Base-by-base conservation (phyloP, 257 asterid genomes). In the Perilla frutescens region DNA sequence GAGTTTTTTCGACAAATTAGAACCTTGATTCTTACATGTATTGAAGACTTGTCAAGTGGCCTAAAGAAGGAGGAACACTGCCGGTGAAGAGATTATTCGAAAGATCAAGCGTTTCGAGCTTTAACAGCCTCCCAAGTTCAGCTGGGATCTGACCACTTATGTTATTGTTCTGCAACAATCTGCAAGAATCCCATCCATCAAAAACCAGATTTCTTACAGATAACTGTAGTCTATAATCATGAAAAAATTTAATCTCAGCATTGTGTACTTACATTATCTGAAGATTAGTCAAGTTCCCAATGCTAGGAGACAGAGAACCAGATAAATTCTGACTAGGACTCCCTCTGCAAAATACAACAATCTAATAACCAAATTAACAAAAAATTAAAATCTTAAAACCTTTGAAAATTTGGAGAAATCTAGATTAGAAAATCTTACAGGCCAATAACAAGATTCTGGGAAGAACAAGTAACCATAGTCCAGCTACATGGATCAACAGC, bases 401-500 rank as follows among this genome's bases (percentile, higher is more conserved):
- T 61, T 44, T 12, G 8, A 62, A 11, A 26, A 48, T 8, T 47
- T 68, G 29, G 48, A 41, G 51, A 68, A 43, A 68, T 41, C 61
- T 1, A 26, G 10, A 41, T 26, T 29, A n/a, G 45, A 70, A 70
- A 79, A 39, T 13, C 95, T 90, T 87, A 94, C 99, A 94, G 78
- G 84, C 99, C 98, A 82, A 90, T 86, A 72, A 94, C 99, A 55
- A 94, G 85, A 81, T 81, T 87, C 69, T 91, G 90, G 48, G 86
- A 47, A 36, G 97, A 91, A 75, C 99, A 94, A 68, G 99, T 94
- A 73, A 94, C 87, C 99, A 94, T 91, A 39, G 97, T 83, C 99
- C 99, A 94, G 83, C 98, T 90, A 88, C 99, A 94, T 34, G 99
- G 99, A 85, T 94, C 99, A 80, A 94, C 99, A 5, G 98, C 89